A percentile compares a stretch with the other conserved stretches of the same genome.
Conservation (phyloP, 768 basidiomycete species). For the Heimioporus sp. region DNA sequence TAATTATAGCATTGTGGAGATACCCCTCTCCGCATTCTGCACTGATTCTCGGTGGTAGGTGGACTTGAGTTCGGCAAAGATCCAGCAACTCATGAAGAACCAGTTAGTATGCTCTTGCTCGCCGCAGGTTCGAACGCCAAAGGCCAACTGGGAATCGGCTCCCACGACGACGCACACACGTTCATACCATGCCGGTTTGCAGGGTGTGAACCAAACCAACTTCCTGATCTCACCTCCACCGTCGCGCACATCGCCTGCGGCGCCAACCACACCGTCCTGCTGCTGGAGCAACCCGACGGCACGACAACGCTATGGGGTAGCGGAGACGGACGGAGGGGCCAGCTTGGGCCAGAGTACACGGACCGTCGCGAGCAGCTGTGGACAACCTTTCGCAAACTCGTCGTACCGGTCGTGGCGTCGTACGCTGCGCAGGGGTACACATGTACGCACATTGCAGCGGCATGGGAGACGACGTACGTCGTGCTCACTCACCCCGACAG, state of each 20-base stretch:
- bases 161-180: constrained; percentile 36
- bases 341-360: constrained; percentile 53
- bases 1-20: neutral
- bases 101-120: constrained; percentile 2
- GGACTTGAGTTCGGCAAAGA: neutral
- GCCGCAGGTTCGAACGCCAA: constrained; percentile 49
- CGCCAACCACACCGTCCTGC: constrained; percentile 75
- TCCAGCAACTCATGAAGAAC: too few species aligned
- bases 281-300: constrained; percentile 43
- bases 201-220: constrained; percentile 12
- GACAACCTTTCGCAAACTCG: constrained; percentile 48
- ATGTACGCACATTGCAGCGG: constrained; percentile 52
- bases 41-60: neutral
- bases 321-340: constrained; percentile 70
- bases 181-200: constrained; percentile 40
- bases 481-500: constrained; percentile 46
- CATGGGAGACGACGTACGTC: constrained; percentile 86
- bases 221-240: constrained; percentile 23
- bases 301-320: constrained; percentile 62
- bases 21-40: too few species aligned
- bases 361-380: constrained; percentile 1
- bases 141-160: constrained; percentile 45
- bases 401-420: constrained; percentile 34
- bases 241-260: constrained; percentile 62
- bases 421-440: constrained; percentile 39